Percentiles rank a stretch among this genome's conserved stretches.
These are phyloP conservation scores for Sporothrix pseudoabietina DNA, from an alignment of 2,329 filamentous ascomycete species.

Conservation along the genomic window DNA sequence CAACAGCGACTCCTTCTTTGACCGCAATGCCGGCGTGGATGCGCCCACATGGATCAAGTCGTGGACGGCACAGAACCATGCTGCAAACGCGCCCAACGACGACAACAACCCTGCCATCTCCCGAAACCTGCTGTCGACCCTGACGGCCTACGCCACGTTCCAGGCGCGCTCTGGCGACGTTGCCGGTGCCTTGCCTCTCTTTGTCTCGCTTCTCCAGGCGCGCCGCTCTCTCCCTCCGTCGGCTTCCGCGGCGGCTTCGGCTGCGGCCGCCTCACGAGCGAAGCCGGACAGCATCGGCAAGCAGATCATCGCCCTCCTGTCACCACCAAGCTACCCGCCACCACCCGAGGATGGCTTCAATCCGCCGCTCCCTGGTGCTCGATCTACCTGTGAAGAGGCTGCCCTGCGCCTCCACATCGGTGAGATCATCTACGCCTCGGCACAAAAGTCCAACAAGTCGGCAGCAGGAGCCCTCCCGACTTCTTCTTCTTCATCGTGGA, in stretches of 20 bases:
- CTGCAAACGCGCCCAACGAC: slow-evolving; percentile 50
- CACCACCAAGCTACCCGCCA: slow-evolving; percentile 59
- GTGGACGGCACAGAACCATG: slow-evolving; percentile 30
- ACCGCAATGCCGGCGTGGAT: slow-evolving; percentile 13
- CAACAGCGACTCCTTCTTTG: slow-evolving; percentile 9
- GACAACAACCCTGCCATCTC: slow-evolving; percentile 49
- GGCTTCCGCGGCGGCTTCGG: slow-evolving; percentile 26
- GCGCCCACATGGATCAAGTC: slow-evolving; percentile 25
- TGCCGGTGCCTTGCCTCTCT: slow-evolving; percentile 73
- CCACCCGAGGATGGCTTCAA: slow-evolving; percentile 70
- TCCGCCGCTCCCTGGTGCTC: slow-evolving; percentile 63
- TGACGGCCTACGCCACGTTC: slow-evolving; percentile 78
- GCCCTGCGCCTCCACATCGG: slow-evolving; percentile 87
- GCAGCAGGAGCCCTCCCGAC: slow-evolving; percentile 63
- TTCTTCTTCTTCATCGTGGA: slow-evolving; percentile 84
- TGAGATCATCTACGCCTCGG: slow-evolving; percentile 77
- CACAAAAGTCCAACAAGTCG: slow-evolving; percentile 40
- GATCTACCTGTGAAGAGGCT: slow-evolving; percentile 79
- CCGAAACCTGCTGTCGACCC: slow-evolving; percentile 70
- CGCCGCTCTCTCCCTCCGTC: slow-evolving; percentile 61
- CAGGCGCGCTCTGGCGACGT: slow-evolving; percentile 70
- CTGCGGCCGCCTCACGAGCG: not conserved
- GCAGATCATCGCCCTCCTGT: slow-evolving; percentile 18
- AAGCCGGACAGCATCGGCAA: not conserved
- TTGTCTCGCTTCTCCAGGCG: slow-evolving; percentile 80